Base-by-base conservation (phyloP, 2,329 filamentous ascomycete genomes). In the Amauroascus verrucosus region DNA sequence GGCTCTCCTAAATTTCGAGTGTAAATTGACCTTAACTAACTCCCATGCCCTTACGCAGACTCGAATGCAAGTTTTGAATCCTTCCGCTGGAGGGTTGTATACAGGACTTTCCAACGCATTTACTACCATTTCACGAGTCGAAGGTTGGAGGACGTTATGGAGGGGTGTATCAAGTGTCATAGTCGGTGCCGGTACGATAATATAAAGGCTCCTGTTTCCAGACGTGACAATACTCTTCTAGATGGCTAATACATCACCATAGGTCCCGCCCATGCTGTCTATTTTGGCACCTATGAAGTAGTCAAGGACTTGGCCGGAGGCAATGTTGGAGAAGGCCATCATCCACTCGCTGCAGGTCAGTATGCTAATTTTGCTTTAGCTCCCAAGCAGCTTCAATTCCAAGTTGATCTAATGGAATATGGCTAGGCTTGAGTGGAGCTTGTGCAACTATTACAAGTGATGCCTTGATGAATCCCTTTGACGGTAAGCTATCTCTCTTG, bases 381-480 rank as follows among this genome's bases (percentile, higher is more conserved):
- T 13, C 26, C 26, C 20, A 24, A 43, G 18, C 22, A 43, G 11
- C 3, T 37, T 18, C 13, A 24, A 33, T 35, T 8, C 32, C 13
- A 28, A 43, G 43, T n/a, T 22, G 16, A 11, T 22, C 32, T 55
- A 45, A 55, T 22, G 14, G 20, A 28, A 35, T 45, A 22, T 55
- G 33, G 6, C n/a, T 67, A 95, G 93, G 88, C 57, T 85, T 88
- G 58, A 95, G 89, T 67, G 93, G 93, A 71, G 91, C 93, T 56
- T 87, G 87, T 63, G 93, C 93, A 59, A 97, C 93, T 6, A 96
- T 97, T 68, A 88, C 91, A 33, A 96, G 90, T 69, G 93, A 98
- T 75, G 93, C 93, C 52, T 82, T 98, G 60, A 98, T 98, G 93
- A 98, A 97, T 67, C 93, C 93, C 20, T 98, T 98, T 68, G 93